Base-by-base conservation (phyloP, 495 filamentous ascomycete species). In the Venustampulla echinocandica region DNA sequence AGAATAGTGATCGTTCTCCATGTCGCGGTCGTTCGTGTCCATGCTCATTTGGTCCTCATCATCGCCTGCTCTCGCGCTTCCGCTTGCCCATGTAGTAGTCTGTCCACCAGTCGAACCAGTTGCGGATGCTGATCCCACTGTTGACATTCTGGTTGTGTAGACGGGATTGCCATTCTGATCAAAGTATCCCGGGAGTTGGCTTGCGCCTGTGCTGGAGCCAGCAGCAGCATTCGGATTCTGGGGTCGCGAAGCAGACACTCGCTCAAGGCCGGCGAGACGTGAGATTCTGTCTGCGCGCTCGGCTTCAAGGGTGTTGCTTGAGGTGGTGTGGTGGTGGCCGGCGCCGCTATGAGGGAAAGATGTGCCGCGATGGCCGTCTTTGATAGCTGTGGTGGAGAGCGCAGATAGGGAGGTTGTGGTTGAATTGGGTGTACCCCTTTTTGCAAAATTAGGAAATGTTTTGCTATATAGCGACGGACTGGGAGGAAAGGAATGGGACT, bases 261-360 rank as follows among this genome's bases (percentile, higher is more conserved):
- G 78, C 57, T 90, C 87, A 25, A 95, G 72, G 32, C 89, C 89
- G 6, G 88, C 83, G 13, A 95, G 78, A 20, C 89, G 86, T 27
- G 87, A 92, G 59, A 95, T 94, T 55, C 89, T 87, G 65, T 94
- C 89, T 41, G 87, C 88, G 54, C 89, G 87, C 64, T 95, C 89
- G 44, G 87, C 87, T 51, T 92, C 88, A 20, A 89, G 77, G 47
- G 80, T 84, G 41, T 74, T 84, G 30, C 74, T 73, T 5, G 81
- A 84, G 5, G 73, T 68, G 19, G 68, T 71, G 59, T 85, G 81
- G 5, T 66, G 65, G 47, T 78, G 79, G 40, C 69, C 66, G 43
- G 75, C 74, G 50, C 69, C 64, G 39, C 68, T 64, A 41, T 71
- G 63, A 15, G 71, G 70, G 46, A 69, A 69, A 19, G 67, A 61